phyloP scores from a whole-genome alignment of 2,329 filamentous ascomycete species.

The Pseudocercospora vitis region DNA sequence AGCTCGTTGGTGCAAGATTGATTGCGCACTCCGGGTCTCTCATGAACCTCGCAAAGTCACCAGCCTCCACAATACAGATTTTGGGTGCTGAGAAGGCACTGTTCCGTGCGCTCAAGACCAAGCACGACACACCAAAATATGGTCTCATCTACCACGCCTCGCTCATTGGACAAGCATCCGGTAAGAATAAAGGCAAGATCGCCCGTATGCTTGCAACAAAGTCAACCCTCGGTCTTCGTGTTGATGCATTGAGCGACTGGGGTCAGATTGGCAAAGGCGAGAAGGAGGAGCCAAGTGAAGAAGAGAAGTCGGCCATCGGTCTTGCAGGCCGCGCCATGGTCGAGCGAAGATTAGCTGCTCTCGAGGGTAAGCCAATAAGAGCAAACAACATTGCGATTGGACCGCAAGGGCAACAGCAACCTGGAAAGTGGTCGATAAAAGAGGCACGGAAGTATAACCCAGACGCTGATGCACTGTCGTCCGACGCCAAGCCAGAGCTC shows the following conservation, averaged over 20 bases:
- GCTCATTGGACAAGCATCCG: constrained; percentile 92
- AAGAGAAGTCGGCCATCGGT: constrained; percentile 82
- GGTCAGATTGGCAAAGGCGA: constrained; percentile 66
- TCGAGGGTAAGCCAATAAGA: constrained; percentile 88
- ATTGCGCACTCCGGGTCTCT: constrained; percentile 94
- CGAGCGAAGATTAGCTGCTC: constrained; percentile 70
- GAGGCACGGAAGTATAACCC: constrained; percentile 92
- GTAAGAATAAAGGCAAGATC: constrained; percentile 99
- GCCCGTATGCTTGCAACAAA: constrained; percentile 94
- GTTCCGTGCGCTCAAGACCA: constrained; percentile 97
- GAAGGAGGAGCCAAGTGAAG: constrained; percentile 67
- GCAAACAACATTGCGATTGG: constrained; percentile 73
- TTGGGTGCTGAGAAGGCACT: constrained; percentile 97
- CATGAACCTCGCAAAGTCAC: constrained; percentile 91
- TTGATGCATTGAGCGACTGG: constrained; percentile 84
- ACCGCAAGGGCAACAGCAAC: constrained; percentile 66
- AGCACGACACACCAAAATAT: constrained; percentile 98
- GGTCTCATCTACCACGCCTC: constrained; percentile 91
- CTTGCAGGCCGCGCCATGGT: constrained; percentile 69
- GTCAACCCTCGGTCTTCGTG: constrained; percentile 86
- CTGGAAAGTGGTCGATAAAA: constrained; percentile 85
- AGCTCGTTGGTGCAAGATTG: constrained; percentile 88
- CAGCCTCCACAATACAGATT: constrained; percentile 95
- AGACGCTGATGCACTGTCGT: constrained; percentile 81
- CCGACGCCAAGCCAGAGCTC: constrained; percentile 61